Percentiles rank a stretch among this genome's conserved stretches.
These are phyloP conservation scores for Monosporozyma servazzii DNA, from an alignment of 805 yeast genomes.

Conservation along the genomic window DNA sequence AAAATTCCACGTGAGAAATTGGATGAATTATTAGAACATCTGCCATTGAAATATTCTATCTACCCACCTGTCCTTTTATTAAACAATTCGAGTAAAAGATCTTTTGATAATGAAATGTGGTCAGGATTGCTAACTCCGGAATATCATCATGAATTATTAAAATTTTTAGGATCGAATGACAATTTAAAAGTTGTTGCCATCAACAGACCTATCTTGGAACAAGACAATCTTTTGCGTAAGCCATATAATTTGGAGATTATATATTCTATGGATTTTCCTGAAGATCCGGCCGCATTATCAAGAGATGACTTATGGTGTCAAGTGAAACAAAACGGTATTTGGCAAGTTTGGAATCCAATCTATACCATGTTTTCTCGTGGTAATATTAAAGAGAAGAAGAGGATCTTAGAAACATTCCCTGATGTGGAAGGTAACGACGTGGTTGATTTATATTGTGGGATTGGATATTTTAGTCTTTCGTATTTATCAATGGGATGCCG, in stretches of 20 bases:
- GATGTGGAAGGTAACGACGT: conserved; percentile 36
- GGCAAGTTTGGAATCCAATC: conserved; percentile 76
- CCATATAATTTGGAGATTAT: conserved; percentile 56
- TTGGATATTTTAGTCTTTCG: conserved; percentile 72
- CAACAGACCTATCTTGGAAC: conserved; percentile 52
- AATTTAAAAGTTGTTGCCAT: conserved; percentile 53
- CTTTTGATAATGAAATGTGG: conserved; percentile 39
- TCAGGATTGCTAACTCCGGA: background rate
- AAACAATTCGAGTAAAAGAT: conserved; percentile 33
- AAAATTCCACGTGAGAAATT: background rate
- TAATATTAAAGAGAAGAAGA: conserved; percentile 67
- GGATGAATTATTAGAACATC: conserved; percentile 8
- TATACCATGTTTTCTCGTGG: conserved; percentile 87
- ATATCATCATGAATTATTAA: conserved; percentile 19
- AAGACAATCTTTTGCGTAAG: conserved; percentile 47
- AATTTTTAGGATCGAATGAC: conserved; percentile 2
- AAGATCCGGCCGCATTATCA: conserved; percentile 10
- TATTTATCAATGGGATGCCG: conserved; percentile 49
- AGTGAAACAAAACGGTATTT: conserved; percentile 60
- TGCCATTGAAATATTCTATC: conserved; percentile 42
- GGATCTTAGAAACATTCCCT: conserved; percentile 42
- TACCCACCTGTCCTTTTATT: conserved; percentile 63
- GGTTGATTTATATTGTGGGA: conserved; percentile 73
- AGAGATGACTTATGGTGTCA: conserved; percentile 55
- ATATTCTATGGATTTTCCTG: conserved; percentile 11